Evolutionary conservation across 139 green algal species (phyloP).

Genomic region (Closterium sp.): DNA sequence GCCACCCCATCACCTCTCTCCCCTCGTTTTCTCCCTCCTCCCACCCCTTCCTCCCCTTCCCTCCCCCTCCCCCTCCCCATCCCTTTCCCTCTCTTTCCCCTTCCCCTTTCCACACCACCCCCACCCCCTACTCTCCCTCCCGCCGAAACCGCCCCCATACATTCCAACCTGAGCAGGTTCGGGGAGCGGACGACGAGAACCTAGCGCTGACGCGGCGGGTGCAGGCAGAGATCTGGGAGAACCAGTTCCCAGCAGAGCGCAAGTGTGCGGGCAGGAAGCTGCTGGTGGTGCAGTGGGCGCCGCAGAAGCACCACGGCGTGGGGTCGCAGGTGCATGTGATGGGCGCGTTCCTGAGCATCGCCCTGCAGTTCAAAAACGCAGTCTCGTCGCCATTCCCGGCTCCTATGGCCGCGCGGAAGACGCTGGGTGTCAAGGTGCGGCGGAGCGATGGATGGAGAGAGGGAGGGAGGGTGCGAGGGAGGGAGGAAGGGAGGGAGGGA

Average conservation of each 20-base stretch:
- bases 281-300: constrained; percentile 19
- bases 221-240: constrained; percentile 24
- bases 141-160: no score
- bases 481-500: no score
- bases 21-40: no score
- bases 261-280: constrained; percentile 6
- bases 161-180: not conserved
- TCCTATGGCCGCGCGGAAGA: not conserved
- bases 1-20: no score
- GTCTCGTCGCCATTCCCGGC: not conserved
- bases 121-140: no score
- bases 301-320: constrained; percentile 11
- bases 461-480: no score
- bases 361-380: constrained; percentile 11
- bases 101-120: not conserved
- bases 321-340: constrained; percentile 42
- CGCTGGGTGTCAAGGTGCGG: not conserved
- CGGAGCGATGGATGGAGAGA: no score
- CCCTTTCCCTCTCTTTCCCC: no score
- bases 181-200: constrained; percentile 36
- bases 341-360: constrained; percentile 4
- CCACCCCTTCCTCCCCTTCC: no score
- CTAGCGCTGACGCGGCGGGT: constrained; percentile 16
- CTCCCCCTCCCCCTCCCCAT: not conserved
- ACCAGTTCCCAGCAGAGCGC: constrained; percentile 32